Base-by-base conservation (phyloP, 1,284 basidiomycete species). In the Gastroboletus turbinatus region DNA sequence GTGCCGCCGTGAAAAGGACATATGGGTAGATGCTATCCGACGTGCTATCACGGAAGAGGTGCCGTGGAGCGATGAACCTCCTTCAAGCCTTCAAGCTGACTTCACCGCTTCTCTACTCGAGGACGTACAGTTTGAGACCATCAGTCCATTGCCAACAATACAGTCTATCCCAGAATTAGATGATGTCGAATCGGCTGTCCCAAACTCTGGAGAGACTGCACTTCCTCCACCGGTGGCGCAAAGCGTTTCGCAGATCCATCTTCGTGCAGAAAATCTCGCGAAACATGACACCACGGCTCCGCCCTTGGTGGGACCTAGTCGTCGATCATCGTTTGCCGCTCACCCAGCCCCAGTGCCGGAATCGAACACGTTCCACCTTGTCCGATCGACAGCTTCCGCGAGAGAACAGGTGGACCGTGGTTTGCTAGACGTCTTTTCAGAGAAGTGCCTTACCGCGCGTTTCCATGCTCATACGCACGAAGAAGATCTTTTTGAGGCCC, bases 1-100 rank as follows among this genome's bases (percentile, higher is more conserved):
- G 17, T 95, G 93, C 68, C 82, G 82, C 56, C 76, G 77, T 42
- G 94, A 97, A 74, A 95, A 94, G 75, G 81, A 85, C 27, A 78
- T 91, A 21, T 97, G 95, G 95, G 74, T 94, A 49, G 73, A 76
- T 32, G 83, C 84, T 13, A 81, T 95, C 44, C 78, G 77, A 49
- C 76, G 82, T 23, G 72, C 76, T 32, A 61, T 80, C 69, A 39
- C 67, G 65, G 61, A 72, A 66, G 39, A 77, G 32, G 60, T 62
- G 5, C 56, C 67, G 2, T 88, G 87, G 85, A 69, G 62, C 27
- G 78, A 80, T 50, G 87, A 86, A 62, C 85, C 87, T 10, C 73
- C 77, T 6, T 78, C 85, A 5, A 90, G 83, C 63, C 73, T 87
- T 49, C 78, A 75, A 42, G 65, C 72, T 40, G 77, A 79, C 55